Evolutionary conservation across 2,329 filamentous ascomycete species (phyloP).

Genomic region (Alternaria sp.): DNA sequence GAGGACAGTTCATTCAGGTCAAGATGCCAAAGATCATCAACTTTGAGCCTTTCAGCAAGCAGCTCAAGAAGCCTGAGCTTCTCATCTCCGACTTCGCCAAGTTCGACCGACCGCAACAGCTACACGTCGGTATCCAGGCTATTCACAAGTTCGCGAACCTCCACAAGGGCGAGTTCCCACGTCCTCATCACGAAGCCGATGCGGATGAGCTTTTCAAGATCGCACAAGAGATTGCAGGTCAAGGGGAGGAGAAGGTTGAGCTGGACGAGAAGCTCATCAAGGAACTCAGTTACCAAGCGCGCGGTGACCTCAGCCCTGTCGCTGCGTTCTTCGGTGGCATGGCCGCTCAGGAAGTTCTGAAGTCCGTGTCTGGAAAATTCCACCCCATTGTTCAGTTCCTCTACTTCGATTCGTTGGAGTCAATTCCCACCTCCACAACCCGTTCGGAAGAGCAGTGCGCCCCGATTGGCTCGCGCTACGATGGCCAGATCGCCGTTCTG

Average conservation of each 20-base stretch:
- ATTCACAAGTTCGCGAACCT: slow-evolving; percentile 83
- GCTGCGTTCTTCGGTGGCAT: slow-evolving; percentile 95
- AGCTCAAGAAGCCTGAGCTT: slow-evolving; percentile 87
- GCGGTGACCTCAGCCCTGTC: slow-evolving; percentile 89
- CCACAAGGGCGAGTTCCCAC: slow-evolving; percentile 76
- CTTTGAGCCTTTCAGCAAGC: slow-evolving; percentile 81
- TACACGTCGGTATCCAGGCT: slow-evolving; percentile 92
- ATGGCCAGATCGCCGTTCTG: slow-evolving; percentile 97
- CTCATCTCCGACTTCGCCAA: slow-evolving; percentile 96
- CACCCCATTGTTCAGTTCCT: slow-evolving; percentile 94
- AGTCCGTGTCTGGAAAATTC: slow-evolving; percentile 98
- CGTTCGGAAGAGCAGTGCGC: slow-evolving; percentile 89
- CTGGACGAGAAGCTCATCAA: slow-evolving; percentile 91
- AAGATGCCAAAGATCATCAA: slow-evolving; percentile 97
- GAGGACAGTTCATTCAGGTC: slow-evolving; percentile 92
- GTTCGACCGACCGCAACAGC: slow-evolving; percentile 90
- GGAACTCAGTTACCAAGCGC: slow-evolving; percentile 93
- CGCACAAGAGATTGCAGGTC: slow-evolving; percentile 75
- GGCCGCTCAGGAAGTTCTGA: slow-evolving; percentile 92
- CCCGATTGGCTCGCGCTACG: slow-evolving; percentile 85
- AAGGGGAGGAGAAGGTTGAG: slow-evolving; percentile 76
- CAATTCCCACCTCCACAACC: slow-evolving; percentile 76
- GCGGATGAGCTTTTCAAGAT: slow-evolving; percentile 79
- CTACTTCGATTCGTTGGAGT: slow-evolving; percentile 98
- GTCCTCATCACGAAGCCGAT: slow-evolving; percentile 85